Base-by-base conservation (phyloP, 495 filamentous ascomycete genomes). In the Daldinia vernicosa region DNA sequence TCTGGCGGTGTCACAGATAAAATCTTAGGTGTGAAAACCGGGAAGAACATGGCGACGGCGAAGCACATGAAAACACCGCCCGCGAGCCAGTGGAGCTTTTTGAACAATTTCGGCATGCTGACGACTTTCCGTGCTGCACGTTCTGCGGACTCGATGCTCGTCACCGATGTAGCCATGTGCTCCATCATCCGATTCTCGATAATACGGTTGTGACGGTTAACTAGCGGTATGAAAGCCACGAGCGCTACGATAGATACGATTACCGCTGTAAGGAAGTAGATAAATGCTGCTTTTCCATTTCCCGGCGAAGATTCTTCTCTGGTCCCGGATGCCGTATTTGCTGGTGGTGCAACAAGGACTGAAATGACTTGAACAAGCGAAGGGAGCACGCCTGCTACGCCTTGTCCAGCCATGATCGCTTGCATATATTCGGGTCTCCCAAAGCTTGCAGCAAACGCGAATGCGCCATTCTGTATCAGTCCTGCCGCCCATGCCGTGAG, bases 371-470 rank as follows among this genome's bases (percentile, higher is more conserved):
- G 95, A 0, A 91, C 92, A 62, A 97, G 86, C 45, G 91, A 92
- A 0, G 95, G 96, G 14, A 98, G 84, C 4, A 99, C 94, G 33
- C 95, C 95, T 1, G 95, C 94, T 6, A 98, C 84, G 15, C 89
- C 96, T 78, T 99, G 95, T 8, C 95, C 95, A 26, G 89, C 89
- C 96, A 99, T 98, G 78, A 98, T 94, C 19, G 90, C 95, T 78
- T 98, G 94, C 55, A 92, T 97, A 80, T 97, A 98, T 72, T 93
- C 89, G 15, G 91, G 87, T 56, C 91, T 80, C 19, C 89, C 93
- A 70, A 97, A 97, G 28, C 91, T 90, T 7, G 93, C 87, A 11
- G 92, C 94, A 74, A 94, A 98, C 6, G 96, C 91, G 78, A 98
- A 98, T 35, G 94, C 88, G 53, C 96, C 95, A 77, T 98, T 98